Evolutionary conservation across 441 rosid species (phyloP).

Genomic region (Hura crepitans): DNA sequence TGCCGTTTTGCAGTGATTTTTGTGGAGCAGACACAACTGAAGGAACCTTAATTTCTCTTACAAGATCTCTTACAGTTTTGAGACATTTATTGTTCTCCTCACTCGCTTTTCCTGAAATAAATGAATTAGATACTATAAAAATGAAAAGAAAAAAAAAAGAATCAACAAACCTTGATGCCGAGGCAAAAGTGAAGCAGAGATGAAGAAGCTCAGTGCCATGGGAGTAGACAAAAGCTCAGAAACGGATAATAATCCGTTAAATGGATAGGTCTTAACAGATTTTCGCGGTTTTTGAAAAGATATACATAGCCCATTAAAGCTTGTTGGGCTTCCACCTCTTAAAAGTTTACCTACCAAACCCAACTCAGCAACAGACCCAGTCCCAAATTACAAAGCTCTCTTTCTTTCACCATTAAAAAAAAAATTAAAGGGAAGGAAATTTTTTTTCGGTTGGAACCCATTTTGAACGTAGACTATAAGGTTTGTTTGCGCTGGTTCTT

Average conservation of each 20-base stretch:
- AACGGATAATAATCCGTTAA: conserved; percentile 13
- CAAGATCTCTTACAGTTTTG: conserved; percentile 32
- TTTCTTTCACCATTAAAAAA: not conserved
- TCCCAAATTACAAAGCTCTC: not conserved
- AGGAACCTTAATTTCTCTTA: conserved; percentile 34
- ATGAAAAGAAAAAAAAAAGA: not conserved
- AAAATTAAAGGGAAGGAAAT: too few species aligned
- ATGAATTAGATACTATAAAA: not conserved
- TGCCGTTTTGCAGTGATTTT: conserved; percentile 45
- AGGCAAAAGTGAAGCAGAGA: conserved; percentile 28
- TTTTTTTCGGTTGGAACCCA: not conserved
- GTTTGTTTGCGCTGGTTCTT: conserved; percentile 28
- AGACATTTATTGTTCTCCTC: conserved; percentile 24
- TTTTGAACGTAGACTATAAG: conserved; percentile 37
- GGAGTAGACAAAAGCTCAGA: not conserved
- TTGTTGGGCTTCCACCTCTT: too few species aligned
- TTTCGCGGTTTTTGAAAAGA: conserved; percentile 9
- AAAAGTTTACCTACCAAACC: too few species aligned
- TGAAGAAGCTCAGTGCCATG: conserved; percentile 35
- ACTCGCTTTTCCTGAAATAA: conserved; percentile 22
- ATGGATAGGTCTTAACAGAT: conserved; percentile 4
- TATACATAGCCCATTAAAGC: not conserved
- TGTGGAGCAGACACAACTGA: conserved; percentile 39
- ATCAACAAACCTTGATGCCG: conserved; percentile 30
- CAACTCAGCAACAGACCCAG: too few species aligned